Evolutionary conservation across 768 basidiomycete genomes (phyloP), one percentile per base, ranked within the genome.

Genomic region (Hygrophorus pudorinus): DNA sequence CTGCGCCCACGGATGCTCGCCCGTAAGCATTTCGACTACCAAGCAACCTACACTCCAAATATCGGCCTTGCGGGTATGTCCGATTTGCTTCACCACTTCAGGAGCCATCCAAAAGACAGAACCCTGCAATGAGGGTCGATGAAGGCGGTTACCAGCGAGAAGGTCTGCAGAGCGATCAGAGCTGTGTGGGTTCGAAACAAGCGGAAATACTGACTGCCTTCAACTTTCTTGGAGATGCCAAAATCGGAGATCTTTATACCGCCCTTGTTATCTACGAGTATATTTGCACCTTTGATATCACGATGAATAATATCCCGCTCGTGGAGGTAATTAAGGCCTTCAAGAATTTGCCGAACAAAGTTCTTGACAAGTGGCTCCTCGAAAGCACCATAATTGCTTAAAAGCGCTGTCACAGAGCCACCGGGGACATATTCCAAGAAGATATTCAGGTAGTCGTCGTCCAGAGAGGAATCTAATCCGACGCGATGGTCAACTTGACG

Each of bases 41-140:
- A 97, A 65, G 60, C 92, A 94, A 1, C 92, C 92, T 1, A 97
- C 83, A 59, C 87, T 89, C 93, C 93, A 97, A 44, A 96, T 93
- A 59, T 96, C 93, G 5, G 92, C 91, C 57, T 93, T 93, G 48
- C 71, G 74, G 8, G 91, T 93, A 58, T 96, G 89, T 0, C 81
- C 77, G 18, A 82, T 91, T 66, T 99, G 96, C 57, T 93, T 93
- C 47, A 98, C 96, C 14, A 97, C 91, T 63, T 97, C 94, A 0
- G 94, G 94, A 0, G 94, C 94, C 94, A 98, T 97, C 94, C 94
- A 98, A 65, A 96, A 98, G 9, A 97, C 93, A 1, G 92, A 96
- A 2, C 96, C 96, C 61, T 98, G 96, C 4, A 98, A 66, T 1
- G 96, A 98, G 4, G 91, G 88, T 5, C 96, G 74, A 58, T 97